phyloP scores from a whole-genome alignment of 805 yeast species.

The Pichia occidentalis region DNA sequence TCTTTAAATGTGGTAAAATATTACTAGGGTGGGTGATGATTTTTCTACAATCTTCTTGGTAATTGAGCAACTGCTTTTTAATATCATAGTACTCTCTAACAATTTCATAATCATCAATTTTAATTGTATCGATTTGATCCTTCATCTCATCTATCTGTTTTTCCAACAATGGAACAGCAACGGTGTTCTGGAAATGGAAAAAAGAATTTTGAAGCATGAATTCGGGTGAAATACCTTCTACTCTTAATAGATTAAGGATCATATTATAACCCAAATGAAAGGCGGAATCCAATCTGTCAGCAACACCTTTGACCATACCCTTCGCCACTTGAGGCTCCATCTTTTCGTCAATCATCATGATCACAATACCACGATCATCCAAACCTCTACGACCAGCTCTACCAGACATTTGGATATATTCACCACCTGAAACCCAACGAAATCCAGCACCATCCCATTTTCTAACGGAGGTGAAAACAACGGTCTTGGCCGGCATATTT shows the following conservation, averaged over 20 bases:
- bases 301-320: constrained; percentile 99
- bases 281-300: constrained; percentile 95
- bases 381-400: constrained; percentile 99
- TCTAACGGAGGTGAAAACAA: constrained; percentile 93
- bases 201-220: constrained; percentile 93
- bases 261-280: constrained; percentile 96
- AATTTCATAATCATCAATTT: constrained; percentile 65
- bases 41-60: constrained; percentile 69
- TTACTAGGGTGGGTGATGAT: constrained; percentile 90
- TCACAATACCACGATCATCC: constrained; percentile 98
- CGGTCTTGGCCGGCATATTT: constrained; percentile 99
- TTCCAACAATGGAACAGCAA: constrained; percentile 83
- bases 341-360: constrained; percentile 98
- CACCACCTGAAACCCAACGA: constrained; percentile 99
- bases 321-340: constrained; percentile 99
- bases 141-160: constrained; percentile 51
- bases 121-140: constrained; percentile 39
- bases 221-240: constrained; percentile 97
- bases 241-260: constrained; percentile 93
- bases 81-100: constrained; percentile 81
- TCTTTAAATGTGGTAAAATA: constrained; percentile 73
- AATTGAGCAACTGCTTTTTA: constrained; percentile 60
- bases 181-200: constrained; percentile 89
- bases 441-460: constrained; percentile 98
- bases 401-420: constrained; percentile 98